A percentile compares a stretch with the other conserved stretches of the same genome.
These are phyloP conservation scores for Leavenworthia alabamica DNA, from an alignment of 345 rosid species.

Conservation along the genomic window DNA sequence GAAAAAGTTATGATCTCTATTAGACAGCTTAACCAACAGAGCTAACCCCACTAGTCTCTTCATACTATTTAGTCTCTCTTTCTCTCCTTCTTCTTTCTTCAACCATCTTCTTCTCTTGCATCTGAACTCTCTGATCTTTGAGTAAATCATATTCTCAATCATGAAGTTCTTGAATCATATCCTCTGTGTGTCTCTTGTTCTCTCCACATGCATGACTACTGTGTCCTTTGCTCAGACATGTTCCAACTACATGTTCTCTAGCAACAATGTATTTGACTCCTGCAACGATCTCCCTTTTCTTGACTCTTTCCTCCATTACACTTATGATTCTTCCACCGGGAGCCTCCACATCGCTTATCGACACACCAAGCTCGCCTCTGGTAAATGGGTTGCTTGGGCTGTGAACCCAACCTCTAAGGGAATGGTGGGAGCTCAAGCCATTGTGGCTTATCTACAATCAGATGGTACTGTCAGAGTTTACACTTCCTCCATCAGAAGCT, in stretches of 20 bases:
- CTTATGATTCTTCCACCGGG: constrained; percentile 45
- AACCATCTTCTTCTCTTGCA: constrained; percentile 17
- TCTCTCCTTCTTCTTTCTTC: constrained; percentile 12
- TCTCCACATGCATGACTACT: constrained; percentile 10
- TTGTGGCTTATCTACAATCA: constrained; percentile 57
- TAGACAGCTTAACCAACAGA: constrained; percentile 33
- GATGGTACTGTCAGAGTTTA: constrained; percentile 60
- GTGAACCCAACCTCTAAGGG: constrained; percentile 59
- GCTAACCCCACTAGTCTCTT: constrained; percentile 25
- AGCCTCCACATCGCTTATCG: constrained; percentile 68
- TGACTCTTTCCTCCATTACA: constrained; percentile 66
- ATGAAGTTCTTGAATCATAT: constrained; percentile 14
- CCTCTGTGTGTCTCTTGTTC: constrained; percentile 17
- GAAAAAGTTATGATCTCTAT: background rate
- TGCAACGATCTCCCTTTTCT: constrained; percentile 74
- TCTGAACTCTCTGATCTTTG: constrained; percentile 11
- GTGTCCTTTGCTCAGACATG: constrained; percentile 47
- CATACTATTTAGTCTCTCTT: constrained; percentile 22
- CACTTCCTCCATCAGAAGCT: constrained; percentile 51
- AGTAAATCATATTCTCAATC: background rate
- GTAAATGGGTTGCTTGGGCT: constrained; percentile 88
- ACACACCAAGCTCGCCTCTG: constrained; percentile 42
- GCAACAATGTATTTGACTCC: constrained; percentile 48
- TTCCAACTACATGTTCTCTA: constrained; percentile 49
- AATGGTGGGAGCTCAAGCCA: constrained; percentile 79